These are phyloP conservation scores for Apophysomyces variabilis DNA, from an alignment of 371 early-diverging fungal genomes.

Conservation along the genomic window DNA sequence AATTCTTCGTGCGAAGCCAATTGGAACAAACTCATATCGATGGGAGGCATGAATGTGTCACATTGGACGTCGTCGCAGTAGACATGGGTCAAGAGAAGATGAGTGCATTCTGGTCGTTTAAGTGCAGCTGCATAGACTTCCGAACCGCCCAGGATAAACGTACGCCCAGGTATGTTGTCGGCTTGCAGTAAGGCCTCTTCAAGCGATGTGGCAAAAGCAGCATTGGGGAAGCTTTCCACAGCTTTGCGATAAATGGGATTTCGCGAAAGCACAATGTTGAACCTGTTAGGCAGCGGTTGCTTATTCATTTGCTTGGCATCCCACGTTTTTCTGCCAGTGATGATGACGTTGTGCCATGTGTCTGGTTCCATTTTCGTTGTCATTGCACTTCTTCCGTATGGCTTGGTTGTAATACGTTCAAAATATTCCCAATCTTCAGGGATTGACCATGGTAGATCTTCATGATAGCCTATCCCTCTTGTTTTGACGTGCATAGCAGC, in stretches of 20 bases:
- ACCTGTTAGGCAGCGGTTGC: slow-evolving; percentile 74
- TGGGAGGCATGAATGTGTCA: slow-evolving; percentile 72
- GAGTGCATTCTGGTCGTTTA: slow-evolving; percentile 48
- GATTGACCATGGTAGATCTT: slow-evolving; percentile 85
- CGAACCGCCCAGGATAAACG: slow-evolving; percentile 72
- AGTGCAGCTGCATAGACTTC: slow-evolving; percentile 64
- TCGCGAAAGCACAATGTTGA: slow-evolving; percentile 87
- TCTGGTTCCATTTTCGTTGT: neutral
- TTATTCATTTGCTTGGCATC: slow-evolving; percentile 81
- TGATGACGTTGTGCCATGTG: slow-evolving; percentile 69
- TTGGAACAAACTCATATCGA: slow-evolving; percentile 35
- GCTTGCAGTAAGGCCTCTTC: slow-evolving; percentile 54
- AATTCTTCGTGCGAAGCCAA: slow-evolving; percentile 42
- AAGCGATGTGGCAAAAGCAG: slow-evolving; percentile 48
- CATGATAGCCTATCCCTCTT: slow-evolving; percentile 78
- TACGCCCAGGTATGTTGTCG: slow-evolving; percentile 24
- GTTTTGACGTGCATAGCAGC: slow-evolving; percentile 65
- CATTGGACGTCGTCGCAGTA: slow-evolving; percentile 39
- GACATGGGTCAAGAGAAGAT: slow-evolving; percentile 69
- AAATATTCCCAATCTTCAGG: slow-evolving; percentile 86
- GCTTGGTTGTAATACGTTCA: slow-evolving; percentile 64
- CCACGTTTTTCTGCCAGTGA: slow-evolving; percentile 93
- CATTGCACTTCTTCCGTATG: slow-evolving; percentile 15
- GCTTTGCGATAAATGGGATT: slow-evolving; percentile 20
- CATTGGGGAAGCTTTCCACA: slow-evolving; percentile 22